phyloP scores from a whole-genome alignment of 805 yeast genomes.

The Scheffersomyces coipomensis region DNA sequence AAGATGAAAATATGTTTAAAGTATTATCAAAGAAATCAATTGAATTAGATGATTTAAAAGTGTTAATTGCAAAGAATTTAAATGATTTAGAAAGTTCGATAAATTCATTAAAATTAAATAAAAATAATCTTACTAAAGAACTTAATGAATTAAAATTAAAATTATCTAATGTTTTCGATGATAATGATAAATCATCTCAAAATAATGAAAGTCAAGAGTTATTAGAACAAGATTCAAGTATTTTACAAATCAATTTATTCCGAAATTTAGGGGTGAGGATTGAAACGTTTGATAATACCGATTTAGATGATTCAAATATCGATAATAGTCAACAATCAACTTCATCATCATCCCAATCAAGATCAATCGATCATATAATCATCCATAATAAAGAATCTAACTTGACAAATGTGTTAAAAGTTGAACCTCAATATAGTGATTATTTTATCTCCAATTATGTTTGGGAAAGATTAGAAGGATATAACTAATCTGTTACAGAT shows the following conservation, averaged over 20 bases:
- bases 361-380: conserved; percentile 31
- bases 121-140: conserved; percentile 35
- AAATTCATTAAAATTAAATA: conserved; percentile 26
- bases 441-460: conserved; percentile 72
- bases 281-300: conserved; percentile 24
- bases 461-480: conserved; percentile 56
- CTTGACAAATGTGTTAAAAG: conserved; percentile 48
- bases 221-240: conserved; percentile 31
- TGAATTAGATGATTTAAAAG: conserved; percentile 45
- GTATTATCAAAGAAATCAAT: conserved; percentile 23
- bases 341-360: conserved; percentile 9
- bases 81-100: conserved; percentile 48
- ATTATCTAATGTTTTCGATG: conserved; percentile 24
- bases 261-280: conserved; percentile 58
- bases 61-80: conserved; percentile 50
- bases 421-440: conserved; percentile 57
- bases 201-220: neutral
- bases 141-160: conserved; percentile 35
- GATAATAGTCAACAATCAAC: conserved; percentile 8
- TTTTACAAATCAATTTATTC: conserved; percentile 57
- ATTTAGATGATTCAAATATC: conserved; percentile 10
- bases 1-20: conserved; percentile 22
- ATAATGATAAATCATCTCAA: conserved; percentile 1
- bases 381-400: conserved; percentile 49
- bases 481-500: conserved; percentile 1